Base-by-base conservation (phyloP, 345 rosid species). In the Dovyalis caffra region DNA sequence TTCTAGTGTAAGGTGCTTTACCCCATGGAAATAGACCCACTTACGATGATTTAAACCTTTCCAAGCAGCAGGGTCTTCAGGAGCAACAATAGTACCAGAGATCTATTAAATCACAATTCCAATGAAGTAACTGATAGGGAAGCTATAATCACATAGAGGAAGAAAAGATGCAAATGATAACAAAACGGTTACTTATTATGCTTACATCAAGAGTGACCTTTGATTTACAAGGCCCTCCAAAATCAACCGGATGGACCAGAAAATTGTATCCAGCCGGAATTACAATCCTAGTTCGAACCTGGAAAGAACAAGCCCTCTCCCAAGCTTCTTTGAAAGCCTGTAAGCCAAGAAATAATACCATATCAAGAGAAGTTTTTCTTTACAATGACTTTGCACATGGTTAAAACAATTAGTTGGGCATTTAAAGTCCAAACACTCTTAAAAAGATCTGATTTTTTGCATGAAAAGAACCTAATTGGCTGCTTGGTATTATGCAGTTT, bases 221-320 rank as follows among this genome's bases (percentile, higher is more conserved):
- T 37, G 99, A 90, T 84, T 82, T 85, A 83, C 99, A 95, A 70
- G 88, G 95, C 70, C 97, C 97, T 16, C 83, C 79, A 9, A 95
- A 83, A 78, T 87, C 86, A 77, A 95, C 78, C 53, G 95, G 94
- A 43, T 72, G 86, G 72, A 91, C 74, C 53, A 90, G 87, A 77
- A 14, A 90, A 40, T 88, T 84, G 70, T 75, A 84, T 18, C 87
- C 84, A 66, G 77, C 80, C 33, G 99, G 94, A 45, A 95, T 68
- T 73, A 83, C 69, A 65, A 92, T 81, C 70, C 80, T 85, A 29
- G 88, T 74, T 78, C 89, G 81, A 40, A 37, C 80, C 40, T 83
- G 76, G 43, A 66, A 86, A 37, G 97, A 91, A 83, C 99, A 95
- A 66, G 97, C 97, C 64, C 38, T 75, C 67, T 83, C 79, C 97